phyloP scores from a whole-genome alignment of 345 rosid species.

The Adansonia digitata region DNA sequence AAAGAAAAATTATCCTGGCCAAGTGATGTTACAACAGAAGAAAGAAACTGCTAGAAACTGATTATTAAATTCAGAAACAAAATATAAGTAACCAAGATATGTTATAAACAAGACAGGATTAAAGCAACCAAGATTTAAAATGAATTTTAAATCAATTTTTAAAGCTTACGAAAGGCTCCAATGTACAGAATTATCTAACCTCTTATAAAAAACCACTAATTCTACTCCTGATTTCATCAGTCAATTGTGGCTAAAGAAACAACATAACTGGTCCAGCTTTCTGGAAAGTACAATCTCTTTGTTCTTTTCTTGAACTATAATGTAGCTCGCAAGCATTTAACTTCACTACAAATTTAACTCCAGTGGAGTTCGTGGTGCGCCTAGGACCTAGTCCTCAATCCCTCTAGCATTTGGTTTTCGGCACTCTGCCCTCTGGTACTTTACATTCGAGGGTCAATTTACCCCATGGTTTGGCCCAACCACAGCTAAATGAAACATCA shows the following conservation, averaged over 20 bases:
- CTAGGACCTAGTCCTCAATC: background rate
- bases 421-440: too few species aligned
- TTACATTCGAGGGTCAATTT: too few species aligned
- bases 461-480: too few species aligned
- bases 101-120: background rate
- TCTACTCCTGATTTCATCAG: background rate
- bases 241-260: background rate
- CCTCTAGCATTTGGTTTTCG: background rate
- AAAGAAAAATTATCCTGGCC: too few species aligned
- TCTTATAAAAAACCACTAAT: too few species aligned
- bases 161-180: background rate
- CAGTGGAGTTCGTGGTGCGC: background rate
- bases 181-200: background rate
- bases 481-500: too few species aligned
- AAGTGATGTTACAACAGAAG: background rate
- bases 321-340: too few species aligned
- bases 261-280: background rate
- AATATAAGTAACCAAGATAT: background rate
- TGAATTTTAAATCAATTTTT: background rate
- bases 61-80: background rate
- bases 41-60: background rate
- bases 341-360: background rate
- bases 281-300: background rate
- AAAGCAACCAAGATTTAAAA: background rate
- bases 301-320: background rate